These are phyloP conservation scores for Colletotrichum horii DNA, from an alignment of 2,329 filamentous ascomycete genomes.

Conservation along the genomic window DNA sequence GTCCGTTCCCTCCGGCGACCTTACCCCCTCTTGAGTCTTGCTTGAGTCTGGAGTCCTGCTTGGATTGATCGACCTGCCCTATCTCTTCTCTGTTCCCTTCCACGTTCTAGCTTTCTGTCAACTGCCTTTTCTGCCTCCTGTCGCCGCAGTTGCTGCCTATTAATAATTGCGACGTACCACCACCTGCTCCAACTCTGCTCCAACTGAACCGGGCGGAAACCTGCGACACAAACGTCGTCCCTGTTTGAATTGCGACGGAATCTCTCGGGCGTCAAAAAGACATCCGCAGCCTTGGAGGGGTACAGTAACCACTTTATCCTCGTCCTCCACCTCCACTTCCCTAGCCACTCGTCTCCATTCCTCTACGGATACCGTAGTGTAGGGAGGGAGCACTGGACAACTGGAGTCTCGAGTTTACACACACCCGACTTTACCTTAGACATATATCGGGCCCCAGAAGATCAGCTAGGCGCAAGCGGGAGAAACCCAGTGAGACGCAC, in stretches of 20 bases:
- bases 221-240: background rate
- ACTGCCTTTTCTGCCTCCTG: background rate
- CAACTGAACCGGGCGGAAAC: background rate
- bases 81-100: background rate
- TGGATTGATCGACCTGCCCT: background rate
- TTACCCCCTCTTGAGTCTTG: background rate
- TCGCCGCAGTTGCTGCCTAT: background rate
- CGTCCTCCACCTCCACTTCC: background rate
- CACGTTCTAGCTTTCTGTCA: background rate
- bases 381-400: background rate
- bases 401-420: background rate
- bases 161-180: background rate
- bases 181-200: background rate
- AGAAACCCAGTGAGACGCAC: background rate
- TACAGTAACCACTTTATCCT: background rate
- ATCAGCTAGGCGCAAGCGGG: background rate
- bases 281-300: background rate
- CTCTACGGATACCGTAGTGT: background rate
- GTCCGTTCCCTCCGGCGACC: constrained; percentile 19
- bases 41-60: background rate
- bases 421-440: background rate
- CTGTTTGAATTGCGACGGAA: background rate
- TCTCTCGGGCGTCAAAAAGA: background rate
- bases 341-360: background rate
- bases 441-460: background rate